Base-by-base conservation (phyloP, 2,329 filamentous ascomycete species). In the Alternaria hordeiaustralica region DNA sequence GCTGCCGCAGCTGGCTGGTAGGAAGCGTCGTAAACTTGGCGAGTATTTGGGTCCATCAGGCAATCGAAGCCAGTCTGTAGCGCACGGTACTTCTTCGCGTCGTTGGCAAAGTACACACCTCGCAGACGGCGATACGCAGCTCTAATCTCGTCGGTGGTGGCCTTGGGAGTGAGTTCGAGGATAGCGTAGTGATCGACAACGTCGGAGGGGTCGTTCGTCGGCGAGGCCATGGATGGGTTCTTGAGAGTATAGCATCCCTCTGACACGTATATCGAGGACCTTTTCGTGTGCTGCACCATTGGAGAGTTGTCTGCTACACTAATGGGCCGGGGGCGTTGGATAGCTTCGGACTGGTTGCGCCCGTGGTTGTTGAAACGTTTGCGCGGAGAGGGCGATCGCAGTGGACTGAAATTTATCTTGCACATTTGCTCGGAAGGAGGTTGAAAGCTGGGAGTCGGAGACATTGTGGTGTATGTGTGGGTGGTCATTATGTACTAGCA, bases 111-210 rank as follows among this genome's bases (percentile, higher is more conserved):
- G 60, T 75, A 79, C 10, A 71, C 65, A 6, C 58, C 65, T 21
- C 76, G 72, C 21, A 78, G 65, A 18, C 60, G 60, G 46, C 76
- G 74, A 60, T 74, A 75, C 2, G 73, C 69, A 15, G 64, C 64
- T 36, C 72, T 74, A 30, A 79, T 74, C 25, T 79, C 73, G 47
- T 75, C 74, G 26, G 66, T 61, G 5, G 75, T 72, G 26, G 76
- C 76, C 51, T 66, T 64, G 7, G 57, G 56, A 3, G 66, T 60
- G 6, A 79, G 62, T 46, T 70, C 63, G 12, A 79, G 63, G 50
- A 72, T 70, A 13, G 70, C 67, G 67, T 79, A 79, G 63, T 79
- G 71, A 66, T 79, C 75, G 15, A 71, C 53, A 30, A 74, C 73
- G 13, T 69, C 70, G 8, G 64, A 46, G 4, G 66, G 54, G 15